A percentile compares a stretch with the other conserved stretches of the same genome.
Conservation (phyloP, 352 stramenopile species). For the Elongisporangium undulatum region DNA sequence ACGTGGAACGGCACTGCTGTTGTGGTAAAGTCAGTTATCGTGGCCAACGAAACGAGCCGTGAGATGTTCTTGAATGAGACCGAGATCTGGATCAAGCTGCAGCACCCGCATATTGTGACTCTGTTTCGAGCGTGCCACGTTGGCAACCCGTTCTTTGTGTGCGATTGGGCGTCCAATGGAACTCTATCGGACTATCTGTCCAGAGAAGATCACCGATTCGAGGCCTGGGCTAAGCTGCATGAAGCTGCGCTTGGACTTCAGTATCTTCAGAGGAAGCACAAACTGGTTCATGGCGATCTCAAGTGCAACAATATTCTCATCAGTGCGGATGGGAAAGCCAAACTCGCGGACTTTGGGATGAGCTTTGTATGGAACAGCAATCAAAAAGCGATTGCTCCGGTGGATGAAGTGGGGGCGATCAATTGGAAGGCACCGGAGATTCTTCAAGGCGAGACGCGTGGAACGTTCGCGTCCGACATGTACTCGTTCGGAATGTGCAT, state of each 20-base stretch:
- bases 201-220: constrained; percentile 5
- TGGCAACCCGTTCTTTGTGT: constrained; percentile 16
- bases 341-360: constrained; percentile 8
- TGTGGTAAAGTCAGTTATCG: constrained; percentile 24
- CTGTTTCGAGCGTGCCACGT: constrained; percentile 21
- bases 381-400: too few relatives aligned
- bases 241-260: constrained; percentile 6
- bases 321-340: constrained; percentile 1
- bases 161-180: constrained; percentile 16
- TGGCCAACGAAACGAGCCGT: constrained; percentile 12
- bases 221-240: constrained; percentile 6
- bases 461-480: too few relatives aligned
- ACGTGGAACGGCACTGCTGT: constrained; percentile 19
- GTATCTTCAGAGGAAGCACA: constrained; percentile 7
- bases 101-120: constrained; percentile 22
- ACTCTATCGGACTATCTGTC: constrained; percentile 14
- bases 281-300: constrained; percentile 5
- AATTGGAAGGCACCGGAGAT: too few relatives aligned
- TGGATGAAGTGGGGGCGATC: too few relatives aligned
- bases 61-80: constrained; percentile 16
- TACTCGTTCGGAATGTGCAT: too few relatives aligned
- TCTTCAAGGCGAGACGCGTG: too few relatives aligned
- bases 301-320: constrained; percentile 10
- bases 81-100: constrained; percentile 16
- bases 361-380: too few relatives aligned